Evolutionary conservation across 345 rosid species (phyloP), one percentile per base, ranked within the genome.

Genomic region (Gossypium stocksii): DNA sequence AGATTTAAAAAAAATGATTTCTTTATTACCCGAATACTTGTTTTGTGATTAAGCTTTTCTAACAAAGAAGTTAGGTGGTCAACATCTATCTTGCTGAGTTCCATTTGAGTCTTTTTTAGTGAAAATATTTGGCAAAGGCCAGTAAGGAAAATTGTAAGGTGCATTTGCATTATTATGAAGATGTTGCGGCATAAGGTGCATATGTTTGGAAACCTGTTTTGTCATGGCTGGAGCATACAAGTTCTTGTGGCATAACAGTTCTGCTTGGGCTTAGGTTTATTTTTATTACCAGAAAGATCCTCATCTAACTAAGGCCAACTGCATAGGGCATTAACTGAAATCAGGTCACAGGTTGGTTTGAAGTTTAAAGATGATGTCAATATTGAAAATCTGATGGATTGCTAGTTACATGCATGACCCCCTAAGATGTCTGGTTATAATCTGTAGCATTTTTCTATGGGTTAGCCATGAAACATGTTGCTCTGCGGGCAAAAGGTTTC

Each of bases 201-300:
- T 15, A 17, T 67, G 57, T 48, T 67, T 20, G 53, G 70, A 20
- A 65, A 66, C 53, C 20, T 66, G 70, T 66, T 20, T 43, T 20
- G 8, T 67, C 38, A 46, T 46, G 19, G 23, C 45, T 49, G 23
- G 60, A 27, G 59, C 43, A 17, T 29, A 17, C 23, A 27, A 27
- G n/a, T 19, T 65, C 59, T 17, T 51, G 45, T 69, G 73, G 59
- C 60, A 51, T 17, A 29, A 69, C 29, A 51, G 17, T 23, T 69
- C 10, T 51, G 5, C 59, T 51, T 17, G 23, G 45, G 60, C 19
- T 27, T 27, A 16, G 59, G 46, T 16, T 69, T 27, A 51, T 51
- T 51, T 67, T 69, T 48, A 8, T 51, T 17, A 16, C 16, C 13
- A 69, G 16, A 51, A 27, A 27, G n/a, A 9, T 52, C 9, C 38